Base-by-base conservation (phyloP, 192 early-diverging fungal species). In the Podila verticillata region DNA sequence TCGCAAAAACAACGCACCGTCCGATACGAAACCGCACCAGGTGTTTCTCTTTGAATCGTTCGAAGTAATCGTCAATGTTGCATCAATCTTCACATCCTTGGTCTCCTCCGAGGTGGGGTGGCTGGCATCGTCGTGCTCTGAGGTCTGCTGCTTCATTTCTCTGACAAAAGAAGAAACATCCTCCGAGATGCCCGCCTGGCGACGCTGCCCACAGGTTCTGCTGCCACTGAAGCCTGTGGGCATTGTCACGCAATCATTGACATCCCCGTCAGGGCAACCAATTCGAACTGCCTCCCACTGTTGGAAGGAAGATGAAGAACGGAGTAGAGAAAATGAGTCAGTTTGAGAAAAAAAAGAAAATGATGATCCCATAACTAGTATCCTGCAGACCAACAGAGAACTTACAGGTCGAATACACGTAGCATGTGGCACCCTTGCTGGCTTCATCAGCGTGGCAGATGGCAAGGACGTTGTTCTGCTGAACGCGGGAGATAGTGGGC, bases 371-470 rank as follows among this genome's bases (percentile, higher is more conserved):
- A n/a, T n/a, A n/a, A n/a, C n/a, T n/a, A n/a, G n/a, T 6, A 54
- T 22, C 9, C 51, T 54, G 24, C 22, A 54, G 22, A 54, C 10
- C 9, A 7, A 54, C 12, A 24, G 17, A 26, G 2, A 54, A 51
- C 75, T 80, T 80, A 80, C 75, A 80, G 39, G 75, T 80, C 26
- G 75, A 80, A 70, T 80, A 80, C 24, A 80, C 75, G 72, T 80
- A 80, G 75, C 69, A 72, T 34, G 67, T 54, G 59, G 68, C 7
- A 3, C 75, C 75, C 59, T 26, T 63, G 68, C 57, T 71, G 48
- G 75, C 65, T 60, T 80, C 75, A 68, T 80, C 58, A 49, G 61
- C 64, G 35, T 63, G 22, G 70, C 75, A 80, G 63, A 80, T 39
- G 48, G 75, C 75, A 54, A 80, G 49, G 61, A 80, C 32, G 63